Evolutionary conservation across 768 basidiomycete genomes (phyloP).

Genomic region (Coprinopsis marcescibilis): DNA sequence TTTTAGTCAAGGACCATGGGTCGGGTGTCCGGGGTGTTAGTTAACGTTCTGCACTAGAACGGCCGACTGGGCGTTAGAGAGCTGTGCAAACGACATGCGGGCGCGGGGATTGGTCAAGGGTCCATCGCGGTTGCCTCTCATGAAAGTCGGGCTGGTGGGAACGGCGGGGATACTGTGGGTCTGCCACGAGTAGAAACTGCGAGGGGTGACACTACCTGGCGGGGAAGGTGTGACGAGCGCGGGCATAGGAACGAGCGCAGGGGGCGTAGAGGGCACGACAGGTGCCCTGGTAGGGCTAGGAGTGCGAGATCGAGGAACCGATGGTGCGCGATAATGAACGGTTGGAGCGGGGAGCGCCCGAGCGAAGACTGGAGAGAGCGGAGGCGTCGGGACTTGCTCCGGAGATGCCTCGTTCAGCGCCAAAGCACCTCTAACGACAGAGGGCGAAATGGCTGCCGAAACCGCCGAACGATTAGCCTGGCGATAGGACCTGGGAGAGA

Average conservation of each 20-base stretch:
- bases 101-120: slow-evolving; percentile 56
- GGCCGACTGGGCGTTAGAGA: slow-evolving; percentile 39
- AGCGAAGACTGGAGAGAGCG: slow-evolving; percentile 1
- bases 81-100: slow-evolving; percentile 53
- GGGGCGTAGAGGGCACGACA: slow-evolving; percentile 14
- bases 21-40: too few species aligned
- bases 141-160: slow-evolving; percentile 29
- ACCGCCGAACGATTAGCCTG: slow-evolving; percentile 15
- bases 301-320: slow-evolving; percentile 9
- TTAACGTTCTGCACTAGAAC: slow-evolving; percentile 25
- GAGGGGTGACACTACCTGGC: slow-evolving; percentile 47
- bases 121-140: slow-evolving; percentile 25
- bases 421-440: slow-evolving; percentile 3
- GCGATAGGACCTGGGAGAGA: slow-evolving; percentile 14
- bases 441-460: neutral
- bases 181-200: slow-evolving; percentile 50
- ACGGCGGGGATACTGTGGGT: slow-evolving; percentile 22
- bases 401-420: neutral
- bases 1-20: neutral
- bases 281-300: slow-evolving; percentile 19
- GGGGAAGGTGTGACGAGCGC: slow-evolving; percentile 43
- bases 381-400: slow-evolving; percentile 5
- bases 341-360: neutral
- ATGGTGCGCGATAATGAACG: slow-evolving; percentile 21
- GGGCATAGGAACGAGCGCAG: slow-evolving; percentile 18